A percentile compares a stretch with the other conserved stretches of the same genome.
Evolutionary conservation across 495 filamentous ascomycete genomes (phyloP).

Genomic region (Tuber microsphaerosporum): DNA sequence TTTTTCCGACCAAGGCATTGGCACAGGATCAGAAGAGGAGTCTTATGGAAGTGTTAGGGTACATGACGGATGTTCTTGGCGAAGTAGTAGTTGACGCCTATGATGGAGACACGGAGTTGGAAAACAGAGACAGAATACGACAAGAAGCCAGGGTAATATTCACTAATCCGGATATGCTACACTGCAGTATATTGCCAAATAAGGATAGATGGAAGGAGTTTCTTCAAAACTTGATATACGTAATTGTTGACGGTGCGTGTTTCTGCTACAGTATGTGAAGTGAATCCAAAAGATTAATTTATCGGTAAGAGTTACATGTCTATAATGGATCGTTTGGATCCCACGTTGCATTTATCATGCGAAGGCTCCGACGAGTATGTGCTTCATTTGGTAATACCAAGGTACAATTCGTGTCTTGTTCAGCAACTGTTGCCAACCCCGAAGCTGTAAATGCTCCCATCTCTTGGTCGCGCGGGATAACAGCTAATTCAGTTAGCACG

Average conservation of each 20-base stretch:
- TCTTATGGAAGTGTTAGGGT: constrained; percentile 72
- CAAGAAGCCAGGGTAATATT: constrained; percentile 92
- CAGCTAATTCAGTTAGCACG: constrained; percentile 54
- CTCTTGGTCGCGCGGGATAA: background rate
- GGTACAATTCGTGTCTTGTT: constrained; percentile 93
- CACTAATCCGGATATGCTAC: constrained; percentile 97
- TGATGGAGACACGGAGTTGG: constrained; percentile 87
- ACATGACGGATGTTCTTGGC: constrained; percentile 64
- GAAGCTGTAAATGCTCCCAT: constrained; percentile 43
- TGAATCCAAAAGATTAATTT: constrained; percentile 13
- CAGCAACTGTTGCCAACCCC: constrained; percentile 93
- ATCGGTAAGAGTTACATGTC: constrained; percentile 79
- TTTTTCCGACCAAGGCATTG: constrained; percentile 95
- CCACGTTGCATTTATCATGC: constrained; percentile 92
- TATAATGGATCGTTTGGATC: constrained; percentile 94
- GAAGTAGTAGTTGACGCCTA: constrained; percentile 80
- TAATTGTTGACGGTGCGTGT: constrained; percentile 57
- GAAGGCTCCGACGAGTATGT: constrained; percentile 78
- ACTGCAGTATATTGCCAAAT: constrained; percentile 86
- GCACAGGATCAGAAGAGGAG: constrained; percentile 92
- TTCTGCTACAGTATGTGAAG: background rate
- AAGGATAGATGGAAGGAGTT: constrained; percentile 86
- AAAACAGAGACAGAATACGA: constrained; percentile 66
- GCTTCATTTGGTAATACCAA: constrained; percentile 82
- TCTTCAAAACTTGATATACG: constrained; percentile 78